Evolutionary conservation across 2,329 filamentous ascomycete species (phyloP).

Genomic region (Lachnellula arida): DNA sequence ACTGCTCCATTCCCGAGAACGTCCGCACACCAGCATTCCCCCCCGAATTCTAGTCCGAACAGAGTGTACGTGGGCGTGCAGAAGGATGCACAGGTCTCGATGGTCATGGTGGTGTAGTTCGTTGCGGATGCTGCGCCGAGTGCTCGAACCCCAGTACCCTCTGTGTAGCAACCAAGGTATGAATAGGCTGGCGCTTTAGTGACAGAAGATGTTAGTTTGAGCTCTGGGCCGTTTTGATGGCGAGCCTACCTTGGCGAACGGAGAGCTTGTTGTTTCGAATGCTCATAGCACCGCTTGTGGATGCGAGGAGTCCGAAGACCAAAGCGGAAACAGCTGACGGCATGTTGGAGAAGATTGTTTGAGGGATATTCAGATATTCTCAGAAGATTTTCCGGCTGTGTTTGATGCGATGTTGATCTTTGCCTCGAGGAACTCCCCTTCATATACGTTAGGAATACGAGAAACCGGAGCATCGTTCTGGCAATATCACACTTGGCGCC

Average conservation of each 20-base stretch:
- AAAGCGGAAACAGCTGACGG: not conserved
- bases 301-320: conserved; percentile 1
- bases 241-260: not conserved
- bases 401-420: not conserved
- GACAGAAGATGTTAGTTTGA: not conserved
- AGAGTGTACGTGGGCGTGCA: conserved; percentile 16
- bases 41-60: conserved; percentile 32
- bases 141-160: conserved; percentile 7
- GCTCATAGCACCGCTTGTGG: not conserved
- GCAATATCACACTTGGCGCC: no score
- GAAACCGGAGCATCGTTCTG: not conserved
- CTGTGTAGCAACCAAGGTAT: conserved; percentile 11
- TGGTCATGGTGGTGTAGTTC: conserved; percentile 8
- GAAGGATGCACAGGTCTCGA: conserved; percentile 5
- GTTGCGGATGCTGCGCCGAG: conserved; percentile 1
- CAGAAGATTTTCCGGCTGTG: not conserved
- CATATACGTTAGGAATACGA: not conserved
- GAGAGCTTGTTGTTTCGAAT: not conserved
- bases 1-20: conserved; percentile 18
- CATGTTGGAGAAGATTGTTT: not conserved
- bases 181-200: conserved; percentile 1
- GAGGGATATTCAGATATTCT: not conserved
- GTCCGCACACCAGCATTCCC: conserved; percentile 27
- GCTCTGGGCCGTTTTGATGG: not conserved
- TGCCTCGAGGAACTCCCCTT: not conserved